A percentile compares a stretch with the other conserved stretches of the same genome.
Conservation (phyloP, 805 yeast species). For the Kodamaea nitidulidarum region DNA sequence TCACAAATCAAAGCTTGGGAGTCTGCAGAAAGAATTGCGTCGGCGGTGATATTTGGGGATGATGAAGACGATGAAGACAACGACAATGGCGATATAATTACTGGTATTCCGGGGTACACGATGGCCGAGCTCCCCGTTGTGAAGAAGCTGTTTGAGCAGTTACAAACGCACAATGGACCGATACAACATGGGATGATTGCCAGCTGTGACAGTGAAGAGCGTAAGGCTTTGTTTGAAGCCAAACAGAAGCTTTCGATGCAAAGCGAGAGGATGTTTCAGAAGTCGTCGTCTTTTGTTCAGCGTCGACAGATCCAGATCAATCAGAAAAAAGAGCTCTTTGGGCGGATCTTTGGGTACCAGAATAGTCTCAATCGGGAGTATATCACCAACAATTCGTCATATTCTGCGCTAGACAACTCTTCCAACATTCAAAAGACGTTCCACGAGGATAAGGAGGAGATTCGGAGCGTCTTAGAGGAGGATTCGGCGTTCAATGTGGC, state of each 20-base stretch:
- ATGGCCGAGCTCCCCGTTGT: conserved; percentile 30
- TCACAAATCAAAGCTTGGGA: conserved; percentile 46
- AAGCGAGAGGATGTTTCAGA: conserved; percentile 33
- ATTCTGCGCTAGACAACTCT: conserved; percentile 34
- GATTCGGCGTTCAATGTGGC: conserved; percentile 26
- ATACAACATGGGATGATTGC: neutral
- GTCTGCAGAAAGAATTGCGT: conserved; percentile 37
- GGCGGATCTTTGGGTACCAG: conserved; percentile 35
- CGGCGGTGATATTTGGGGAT: conserved; percentile 33
- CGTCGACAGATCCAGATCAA: conserved; percentile 37
- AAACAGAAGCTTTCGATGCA: conserved; percentile 18
- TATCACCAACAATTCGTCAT: conserved; percentile 38
- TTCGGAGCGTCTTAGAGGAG: conserved; percentile 27
- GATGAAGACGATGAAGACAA: conserved; percentile 22
- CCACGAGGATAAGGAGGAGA: conserved; percentile 42
- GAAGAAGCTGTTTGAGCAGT: conserved; percentile 6
- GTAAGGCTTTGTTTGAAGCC: conserved; percentile 10
- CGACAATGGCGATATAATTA: conserved; percentile 14
- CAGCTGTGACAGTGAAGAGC: conserved; percentile 9
- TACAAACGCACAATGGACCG: conserved; percentile 2
- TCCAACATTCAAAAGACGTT: conserved; percentile 35
- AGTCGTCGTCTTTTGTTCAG: conserved; percentile 29
- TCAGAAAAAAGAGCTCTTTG: conserved; percentile 39
- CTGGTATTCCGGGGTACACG: conserved; percentile 37
- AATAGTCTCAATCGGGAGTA: conserved; percentile 37